phyloP scores from a whole-genome alignment of 768 basidiomycete genomes.

The Russula dissimulans region DNA sequence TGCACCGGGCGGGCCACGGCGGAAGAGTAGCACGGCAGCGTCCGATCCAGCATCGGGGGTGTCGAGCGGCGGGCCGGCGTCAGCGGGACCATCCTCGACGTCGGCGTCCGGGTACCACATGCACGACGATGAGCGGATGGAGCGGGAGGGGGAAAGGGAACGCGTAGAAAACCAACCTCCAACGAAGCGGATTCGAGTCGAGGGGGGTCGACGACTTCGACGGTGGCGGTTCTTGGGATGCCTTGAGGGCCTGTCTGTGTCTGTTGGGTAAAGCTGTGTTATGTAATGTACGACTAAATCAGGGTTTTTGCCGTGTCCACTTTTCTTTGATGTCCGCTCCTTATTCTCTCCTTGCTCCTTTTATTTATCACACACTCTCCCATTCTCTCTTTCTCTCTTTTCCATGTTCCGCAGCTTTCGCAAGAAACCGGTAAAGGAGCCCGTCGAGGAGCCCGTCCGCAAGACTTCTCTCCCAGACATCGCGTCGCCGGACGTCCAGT shows the following conservation, averaged over 20 bases:
- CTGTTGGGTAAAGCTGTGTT: not conserved
- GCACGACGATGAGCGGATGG: conserved; percentile 7
- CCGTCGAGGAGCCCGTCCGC: conserved; percentile 41
- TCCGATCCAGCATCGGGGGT: conserved; percentile 20
- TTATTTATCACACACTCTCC: not conserved
- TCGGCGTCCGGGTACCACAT: conserved; percentile 17
- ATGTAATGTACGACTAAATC: conserved; percentile 12
- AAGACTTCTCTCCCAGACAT: conserved; percentile 75
- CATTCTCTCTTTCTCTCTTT: conserved; percentile 3
- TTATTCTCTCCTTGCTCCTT: not conserved
- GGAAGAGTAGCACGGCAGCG: conserved; percentile 19
- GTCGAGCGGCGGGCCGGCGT: conserved; percentile 25
- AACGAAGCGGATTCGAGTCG: conserved; percentile 20
- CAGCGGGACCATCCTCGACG: conserved; percentile 15
- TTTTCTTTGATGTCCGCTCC: not conserved
- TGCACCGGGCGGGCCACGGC: conserved; percentile 18
- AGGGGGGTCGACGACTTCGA: conserved; percentile 15
- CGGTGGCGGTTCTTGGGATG: conserved; percentile 18
- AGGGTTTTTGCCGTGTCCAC: conserved; percentile 1
- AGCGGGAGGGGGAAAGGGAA: conserved; percentile 9
- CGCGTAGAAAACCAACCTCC: conserved; percentile 11
- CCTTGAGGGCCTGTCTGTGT: no score
- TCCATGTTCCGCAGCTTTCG: conserved; percentile 65
- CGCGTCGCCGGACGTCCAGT: conserved; percentile 64
- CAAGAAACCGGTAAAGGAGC: conserved; percentile 51